phyloP scores from a whole-genome alignment of 495 filamentous ascomycete species.

The Aspergillus nanangensis region DNA sequence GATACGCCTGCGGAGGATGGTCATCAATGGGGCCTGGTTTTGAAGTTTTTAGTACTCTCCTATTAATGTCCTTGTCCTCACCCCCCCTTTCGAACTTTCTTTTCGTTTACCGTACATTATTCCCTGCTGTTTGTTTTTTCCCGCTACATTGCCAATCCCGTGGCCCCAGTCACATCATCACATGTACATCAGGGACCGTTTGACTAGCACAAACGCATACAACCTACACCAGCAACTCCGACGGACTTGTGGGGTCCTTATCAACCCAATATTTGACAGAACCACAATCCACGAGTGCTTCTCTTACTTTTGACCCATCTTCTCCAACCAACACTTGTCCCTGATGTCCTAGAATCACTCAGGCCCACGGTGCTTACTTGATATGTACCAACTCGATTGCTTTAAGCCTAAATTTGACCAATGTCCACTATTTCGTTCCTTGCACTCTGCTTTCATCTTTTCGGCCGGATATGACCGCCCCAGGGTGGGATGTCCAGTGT shows the following conservation, averaged over 20 bases:
- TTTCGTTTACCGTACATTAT: constrained; percentile 15
- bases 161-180: constrained; percentile 9
- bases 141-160: no score
- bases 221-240: background rate
- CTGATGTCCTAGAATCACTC: background rate
- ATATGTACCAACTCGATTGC: background rate
- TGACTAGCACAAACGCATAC: background rate
- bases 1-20: constrained; percentile 18
- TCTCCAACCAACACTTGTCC: no score
- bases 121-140: constrained; percentile 7
- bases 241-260: no score
- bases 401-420: no score
- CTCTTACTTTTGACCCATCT: background rate
- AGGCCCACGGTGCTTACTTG: background rate
- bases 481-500: no score
- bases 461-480: no score
- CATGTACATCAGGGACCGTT: background rate
- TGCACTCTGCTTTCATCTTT: background rate
- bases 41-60: constrained; percentile 18
- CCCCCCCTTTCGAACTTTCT: background rate
- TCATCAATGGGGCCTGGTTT: constrained; percentile 13
- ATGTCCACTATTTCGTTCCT: background rate
- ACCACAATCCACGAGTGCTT: no score
- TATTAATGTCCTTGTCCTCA: constrained; percentile 14
- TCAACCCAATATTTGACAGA: no score